Base-by-base conservation (phyloP, 805 yeast genomes). In the Sungouiozyma intestinalis region DNA sequence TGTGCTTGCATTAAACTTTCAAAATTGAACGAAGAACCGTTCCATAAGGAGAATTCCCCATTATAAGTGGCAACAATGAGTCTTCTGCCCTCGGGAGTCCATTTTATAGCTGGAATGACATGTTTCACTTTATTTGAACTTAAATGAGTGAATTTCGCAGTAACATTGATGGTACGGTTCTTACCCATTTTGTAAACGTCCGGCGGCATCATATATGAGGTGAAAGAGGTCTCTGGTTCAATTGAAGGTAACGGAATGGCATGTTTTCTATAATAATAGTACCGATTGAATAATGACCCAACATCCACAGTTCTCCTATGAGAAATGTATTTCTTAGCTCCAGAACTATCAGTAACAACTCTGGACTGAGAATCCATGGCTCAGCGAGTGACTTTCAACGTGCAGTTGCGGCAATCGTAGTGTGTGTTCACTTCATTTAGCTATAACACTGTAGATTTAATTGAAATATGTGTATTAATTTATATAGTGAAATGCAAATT, bases 1-100 rank as follows among this genome's bases (percentile, higher is more conserved):
- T 92, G 99, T 1, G 97, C 97, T 67, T 92, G 98, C 94, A 88
- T 92, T 49, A 92, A 87, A 42, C 95, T 85, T 60, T 92, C 99
- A 58, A 92, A 87, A 58, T 85, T 86, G 65, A 90, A 92, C 8
- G 95, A 81, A 71, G 84, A 76, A 9, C 97, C 97, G 60, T 88
- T 87, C 97, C 97, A 92, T 37, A 92, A 68, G 11, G 97, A 88
- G 63, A 92, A 88, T 60, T 92, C 99, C 35, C 99, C 99, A 43
- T 85, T 77, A 64, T 84, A 86, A 21, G 90, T 77, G 0, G 95
- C 94, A 4, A 94, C 95, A 20, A 92, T 69, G 40, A 92, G 67
- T 51, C 98, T 68, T 51, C 97, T 71, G 0, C 96, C 97, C 52
- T 87, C 97, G 0, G 97, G 97, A 0, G 98, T 92, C 95, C 97